Evolutionary conservation across 2,329 filamentous ascomycete species (phyloP), one percentile per base, ranked within the genome.

Genomic region (Epichloe sylvatica): DNA sequence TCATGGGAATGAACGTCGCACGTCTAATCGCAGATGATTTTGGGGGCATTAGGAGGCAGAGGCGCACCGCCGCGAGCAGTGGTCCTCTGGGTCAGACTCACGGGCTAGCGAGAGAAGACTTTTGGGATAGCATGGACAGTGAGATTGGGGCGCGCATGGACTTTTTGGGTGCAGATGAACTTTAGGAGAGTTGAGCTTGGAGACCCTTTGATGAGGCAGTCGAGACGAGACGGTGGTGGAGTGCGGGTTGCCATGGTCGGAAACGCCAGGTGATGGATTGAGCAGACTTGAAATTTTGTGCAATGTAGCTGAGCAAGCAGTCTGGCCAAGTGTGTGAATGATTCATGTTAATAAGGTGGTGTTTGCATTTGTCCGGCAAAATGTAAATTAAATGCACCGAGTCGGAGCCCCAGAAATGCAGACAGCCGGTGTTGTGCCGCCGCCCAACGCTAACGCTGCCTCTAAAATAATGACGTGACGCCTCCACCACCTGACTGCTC

Each of bases 1-100:
- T 97, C 56, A 92, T 92, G 80, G 92, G 92, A 0, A 87, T 78
- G 76, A 92, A 92, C 61, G 81, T 92, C 19, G 87, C 86, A 8
- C 75, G 73, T 54, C 67, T 92, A 49, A 72, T 91, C 43, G 73
- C 81, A 0, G 78, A 90, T 58, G 77, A 77, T 47, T 79, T 59
- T 64, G 54, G 64, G 54, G 58, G 61, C 45, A 54, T 58, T 21
- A 40, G 38, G 25, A 50, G 50, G n/a, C 41, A 33, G 2, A 7
- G 45, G 19, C 13, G 44, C 11, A 33, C 34, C 34, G 44, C 44
- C 15, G 34, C 44, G 1, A 19, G 19, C 13, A 15, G 33, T 1
- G 17, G 4, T 11, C 2, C 19, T 15, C 11, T 13, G 23, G 23
- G 15, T 8, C 37, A 36, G 13, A 19, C 33, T 21, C 13, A 5